phyloP scores from a whole-genome alignment of 148 eudicot genomes.

The Diospyros kaki region DNA sequence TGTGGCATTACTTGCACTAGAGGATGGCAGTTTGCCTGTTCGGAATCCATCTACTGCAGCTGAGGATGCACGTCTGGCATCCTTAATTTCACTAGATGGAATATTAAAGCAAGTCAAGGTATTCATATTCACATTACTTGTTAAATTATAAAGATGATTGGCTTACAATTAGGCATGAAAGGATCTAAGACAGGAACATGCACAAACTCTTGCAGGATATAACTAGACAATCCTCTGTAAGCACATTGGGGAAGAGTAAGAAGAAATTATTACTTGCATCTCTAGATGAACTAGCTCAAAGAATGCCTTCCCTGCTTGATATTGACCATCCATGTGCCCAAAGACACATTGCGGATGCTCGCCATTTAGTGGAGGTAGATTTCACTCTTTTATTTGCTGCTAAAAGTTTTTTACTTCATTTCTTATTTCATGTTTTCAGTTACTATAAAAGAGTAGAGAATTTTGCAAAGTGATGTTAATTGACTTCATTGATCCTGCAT shows the following conservation, averaged over 20 bases:
- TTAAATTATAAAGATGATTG: neutral
- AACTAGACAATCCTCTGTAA: constrained; percentile 56
- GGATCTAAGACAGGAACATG: constrained; percentile 9
- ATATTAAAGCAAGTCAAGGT: constrained; percentile 94
- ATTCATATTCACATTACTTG: constrained; percentile 18
- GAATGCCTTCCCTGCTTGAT: constrained; percentile 92
- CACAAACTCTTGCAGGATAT: constrained; percentile 54
- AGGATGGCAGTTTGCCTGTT: constrained; percentile 70
- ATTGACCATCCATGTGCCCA: constrained; percentile 97
- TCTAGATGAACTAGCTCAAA: constrained; percentile 79
- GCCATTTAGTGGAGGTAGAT: constrained; percentile 69
- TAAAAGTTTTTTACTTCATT: neutral
- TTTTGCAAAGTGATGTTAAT: too few relatives aligned
- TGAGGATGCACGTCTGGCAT: constrained; percentile 97
- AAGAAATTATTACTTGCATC: constrained; percentile 67
- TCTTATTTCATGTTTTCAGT: neutral
- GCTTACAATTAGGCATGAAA: neutral
- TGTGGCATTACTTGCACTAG: constrained; percentile 52
- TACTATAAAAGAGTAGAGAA: neutral
- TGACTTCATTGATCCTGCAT: too few relatives aligned
- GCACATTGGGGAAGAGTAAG: constrained; percentile 51
- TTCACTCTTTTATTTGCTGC: neutral
- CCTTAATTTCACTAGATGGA: constrained; percentile 90
- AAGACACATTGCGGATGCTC: constrained; percentile 83
- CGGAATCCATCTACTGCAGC: constrained; percentile 97